Base-by-base conservation (phyloP, 805 yeast genomes). In the Priceomyces fermenticarens region DNA sequence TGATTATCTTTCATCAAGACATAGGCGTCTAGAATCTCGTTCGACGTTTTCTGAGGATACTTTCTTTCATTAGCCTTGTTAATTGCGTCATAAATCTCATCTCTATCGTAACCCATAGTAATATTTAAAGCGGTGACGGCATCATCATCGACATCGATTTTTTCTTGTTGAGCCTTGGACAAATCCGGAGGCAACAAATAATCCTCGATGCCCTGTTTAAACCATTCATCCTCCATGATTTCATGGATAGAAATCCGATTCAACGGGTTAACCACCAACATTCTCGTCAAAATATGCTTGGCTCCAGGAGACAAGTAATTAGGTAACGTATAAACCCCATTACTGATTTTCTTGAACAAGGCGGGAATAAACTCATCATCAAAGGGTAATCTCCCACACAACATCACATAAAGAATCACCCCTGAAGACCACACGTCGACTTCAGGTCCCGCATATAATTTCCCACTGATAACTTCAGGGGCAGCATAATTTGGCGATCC, bases 381-480 rank as follows among this genome's bases (percentile, higher is more conserved):
- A 61, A 90, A 90, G 10, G 98, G 98, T 53, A 90, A 74, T 53
- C 97, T 74, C 30, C 98, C 97, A 64, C 97, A 90, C 39, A 91
- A 73, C 97, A 90, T 90, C 40, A 90, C 98, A 53, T 90, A 91
- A 40, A 90, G 70, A 36, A 91, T 89, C 30, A 91, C 97, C 54
- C 98, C 98, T 57, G 96, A 86, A 0, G 95, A 85, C 98, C 98
- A 90, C 41, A 90, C 97, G 62, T 90, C 98, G 36, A 91, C 97
- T 64, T 91, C 97, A 2, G 98, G 97, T 8, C 98, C 98, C 2
- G 97, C 98, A 54, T 90, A 91, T 40, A 91, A 73, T 60, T 91
- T 88, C 28, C 97, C 97, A 46, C 90, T 81, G 43, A 90, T 90
- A 23, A 90, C 97, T 64, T 90, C 98, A 1, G 98, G 98, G 0